These are phyloP conservation scores for Pythium plurisporium DNA, from an alignment of 352 stramenopile species.

Conservation along the genomic window DNA sequence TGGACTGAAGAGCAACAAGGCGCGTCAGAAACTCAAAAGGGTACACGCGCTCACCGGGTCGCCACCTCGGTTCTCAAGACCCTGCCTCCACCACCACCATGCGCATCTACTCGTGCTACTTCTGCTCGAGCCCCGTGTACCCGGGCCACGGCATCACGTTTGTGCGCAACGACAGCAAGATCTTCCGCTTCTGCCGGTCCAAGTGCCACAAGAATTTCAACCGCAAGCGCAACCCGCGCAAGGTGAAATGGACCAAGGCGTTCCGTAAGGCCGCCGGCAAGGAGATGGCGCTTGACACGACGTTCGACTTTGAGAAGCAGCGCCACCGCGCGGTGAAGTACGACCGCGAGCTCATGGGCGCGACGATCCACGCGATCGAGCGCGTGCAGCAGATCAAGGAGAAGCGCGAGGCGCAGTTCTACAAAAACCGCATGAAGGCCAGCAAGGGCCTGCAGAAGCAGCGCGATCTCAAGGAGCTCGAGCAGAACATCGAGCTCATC, in stretches of 20 bases:
- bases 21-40: constrained; percentile 5
- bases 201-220: constrained; percentile 99
- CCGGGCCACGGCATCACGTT: constrained; percentile 99
- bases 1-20: constrained; percentile 16
- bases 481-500: constrained; percentile 85
- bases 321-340: constrained; percentile 99
- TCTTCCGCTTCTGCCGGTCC: constrained; percentile 99
- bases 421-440: constrained; percentile 96
- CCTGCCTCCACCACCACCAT: constrained; percentile 44
- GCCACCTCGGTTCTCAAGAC: no score
- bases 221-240: constrained; percentile 99
- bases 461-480: constrained; percentile 75
- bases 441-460: constrained; percentile 76
- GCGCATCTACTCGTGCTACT: constrained; percentile 99
- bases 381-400: constrained; percentile 97
- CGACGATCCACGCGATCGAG: constrained; percentile 98
- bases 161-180: constrained; percentile 99
- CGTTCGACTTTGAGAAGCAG: constrained; percentile 99
- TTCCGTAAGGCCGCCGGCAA: constrained; percentile 98
- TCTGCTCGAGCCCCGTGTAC: constrained; percentile 99
- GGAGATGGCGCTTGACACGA: constrained; percentile 99
- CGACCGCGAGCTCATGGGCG: constrained; percentile 97
- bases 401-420: constrained; percentile 95
- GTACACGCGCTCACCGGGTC: not conserved
- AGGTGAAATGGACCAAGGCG: constrained; percentile 99